These are phyloP conservation scores for Phytophthora chlamydospora DNA, from an alignment of 352 stramenopile genomes.

Conservation along the genomic window DNA sequence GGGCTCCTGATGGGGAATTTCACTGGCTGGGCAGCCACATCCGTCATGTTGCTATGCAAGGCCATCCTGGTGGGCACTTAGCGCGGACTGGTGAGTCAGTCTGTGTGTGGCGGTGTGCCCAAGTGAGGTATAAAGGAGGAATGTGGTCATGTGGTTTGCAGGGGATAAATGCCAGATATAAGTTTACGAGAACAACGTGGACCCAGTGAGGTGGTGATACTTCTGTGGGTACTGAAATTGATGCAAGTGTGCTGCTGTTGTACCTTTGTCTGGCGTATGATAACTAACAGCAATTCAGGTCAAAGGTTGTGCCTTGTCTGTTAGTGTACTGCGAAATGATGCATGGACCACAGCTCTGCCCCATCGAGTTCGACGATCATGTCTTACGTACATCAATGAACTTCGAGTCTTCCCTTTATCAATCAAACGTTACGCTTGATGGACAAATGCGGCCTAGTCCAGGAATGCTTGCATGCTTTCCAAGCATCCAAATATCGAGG, in stretches of 20 bases:
- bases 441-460: too few species aligned
- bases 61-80: conserved; percentile 52
- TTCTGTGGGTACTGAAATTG: too few species aligned
- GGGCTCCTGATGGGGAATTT: conserved; percentile 66
- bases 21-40: conserved; percentile 63
- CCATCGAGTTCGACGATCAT: too few species aligned
- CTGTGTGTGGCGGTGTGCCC: conserved; percentile 12
- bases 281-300: background rate
- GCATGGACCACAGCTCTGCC: too few species aligned
- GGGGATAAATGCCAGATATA: conserved; percentile 14
- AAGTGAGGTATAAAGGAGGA: conserved; percentile 24
- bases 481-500: too few species aligned
- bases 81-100: conserved; percentile 2
- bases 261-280: background rate
- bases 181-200: background rate
- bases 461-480: too few species aligned
- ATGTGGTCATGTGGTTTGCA: conserved; percentile 8
- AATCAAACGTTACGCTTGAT: too few species aligned
- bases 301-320: background rate
- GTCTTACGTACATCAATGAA: too few species aligned
- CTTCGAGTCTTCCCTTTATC: too few species aligned
- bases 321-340: too few species aligned
- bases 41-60: conserved; percentile 59
- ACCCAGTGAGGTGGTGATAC: background rate
- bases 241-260: background rate